These are phyloP conservation scores for Neurospora sublineolata DNA, from an alignment of 495 filamentous ascomycete species.

Conservation along the genomic window DNA sequence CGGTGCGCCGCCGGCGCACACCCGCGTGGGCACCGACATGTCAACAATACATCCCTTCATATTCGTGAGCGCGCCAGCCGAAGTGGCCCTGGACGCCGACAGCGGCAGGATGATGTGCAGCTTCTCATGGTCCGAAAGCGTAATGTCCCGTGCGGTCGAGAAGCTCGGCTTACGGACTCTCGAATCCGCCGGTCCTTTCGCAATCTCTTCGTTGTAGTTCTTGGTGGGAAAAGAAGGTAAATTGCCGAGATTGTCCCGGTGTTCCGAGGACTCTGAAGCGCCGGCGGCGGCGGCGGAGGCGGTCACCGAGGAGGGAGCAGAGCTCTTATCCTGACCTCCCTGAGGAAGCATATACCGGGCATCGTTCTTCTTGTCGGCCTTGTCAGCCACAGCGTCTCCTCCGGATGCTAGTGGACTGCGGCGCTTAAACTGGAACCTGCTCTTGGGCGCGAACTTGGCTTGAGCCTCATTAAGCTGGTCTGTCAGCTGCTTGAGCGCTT, in stretches of 20 bases:
- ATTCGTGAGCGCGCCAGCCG: conserved; percentile 62
- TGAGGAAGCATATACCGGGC: conserved; percentile 1
- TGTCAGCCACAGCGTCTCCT: conserved; percentile 1
- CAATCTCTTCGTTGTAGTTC: conserved; percentile 42
- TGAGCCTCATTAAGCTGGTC: conserved; percentile 33
- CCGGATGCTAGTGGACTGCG: neutral
- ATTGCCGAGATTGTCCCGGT: conserved; percentile 18
- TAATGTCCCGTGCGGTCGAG: conserved; percentile 47
- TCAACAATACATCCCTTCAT: conserved; percentile 65
- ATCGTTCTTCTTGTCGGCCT: conserved; percentile 1
- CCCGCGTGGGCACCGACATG: conserved; percentile 53
- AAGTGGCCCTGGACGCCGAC: conserved; percentile 52
- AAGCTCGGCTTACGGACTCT: conserved; percentile 47
- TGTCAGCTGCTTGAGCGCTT: conserved; percentile 30
- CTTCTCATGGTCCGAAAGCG: conserved; percentile 48
- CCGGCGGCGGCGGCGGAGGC: too few relatives aligned
- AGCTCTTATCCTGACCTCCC: neutral
- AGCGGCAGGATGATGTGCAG: conserved; percentile 65
- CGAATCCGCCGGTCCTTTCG: conserved; percentile 7
- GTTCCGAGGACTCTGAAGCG: conserved; percentile 3
- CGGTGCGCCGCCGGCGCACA: conserved; percentile 34
- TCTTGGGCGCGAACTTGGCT: conserved; percentile 29
- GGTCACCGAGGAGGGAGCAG: neutral
- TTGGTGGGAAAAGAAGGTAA: conserved; percentile 22
- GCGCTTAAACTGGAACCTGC: conserved; percentile 36